Percentiles rank a stretch among this genome's conserved stretches.
phyloP scores from a whole-genome alignment of 495 filamentous ascomycete genomes.

The Hypoxylon fuscum region DNA sequence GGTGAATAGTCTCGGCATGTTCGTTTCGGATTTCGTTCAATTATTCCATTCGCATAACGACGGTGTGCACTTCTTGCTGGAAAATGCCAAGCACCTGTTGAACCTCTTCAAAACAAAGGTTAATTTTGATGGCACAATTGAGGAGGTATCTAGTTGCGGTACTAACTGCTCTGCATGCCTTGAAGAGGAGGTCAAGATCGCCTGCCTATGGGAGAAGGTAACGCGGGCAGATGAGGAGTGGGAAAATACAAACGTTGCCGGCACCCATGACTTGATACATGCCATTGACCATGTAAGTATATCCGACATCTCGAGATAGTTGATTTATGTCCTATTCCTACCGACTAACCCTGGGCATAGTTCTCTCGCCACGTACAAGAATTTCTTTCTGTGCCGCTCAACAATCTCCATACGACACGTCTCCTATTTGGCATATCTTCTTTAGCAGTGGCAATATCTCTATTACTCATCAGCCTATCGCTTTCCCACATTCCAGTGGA shows the following conservation, averaged over 20 bases:
- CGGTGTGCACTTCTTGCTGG: background rate
- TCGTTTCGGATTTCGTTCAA: background rate
- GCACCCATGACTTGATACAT: background rate
- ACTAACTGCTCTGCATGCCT: background rate
- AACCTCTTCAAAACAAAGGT: background rate
- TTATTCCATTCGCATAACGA: background rate
- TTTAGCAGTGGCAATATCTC: background rate
- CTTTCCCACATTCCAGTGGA: background rate
- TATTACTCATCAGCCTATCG: background rate
- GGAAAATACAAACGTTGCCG: background rate
- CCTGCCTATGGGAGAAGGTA: slow-evolving; percentile 2
- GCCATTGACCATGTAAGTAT: background rate
- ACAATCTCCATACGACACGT: background rate
- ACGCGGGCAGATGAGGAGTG: background rate
- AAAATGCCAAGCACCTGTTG: background rate
- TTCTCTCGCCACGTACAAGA: background rate
- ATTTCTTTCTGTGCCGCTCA: background rate
- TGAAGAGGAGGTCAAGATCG: background rate
- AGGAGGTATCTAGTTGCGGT: background rate
- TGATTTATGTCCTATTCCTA: background rate
- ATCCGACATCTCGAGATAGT: background rate
- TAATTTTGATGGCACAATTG: background rate
- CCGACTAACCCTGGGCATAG: background rate
- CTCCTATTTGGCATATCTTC: background rate
- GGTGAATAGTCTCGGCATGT: background rate